Conservation (phyloP, 176 grass and related monocot species). For the Phoenix dactylifera region DNA sequence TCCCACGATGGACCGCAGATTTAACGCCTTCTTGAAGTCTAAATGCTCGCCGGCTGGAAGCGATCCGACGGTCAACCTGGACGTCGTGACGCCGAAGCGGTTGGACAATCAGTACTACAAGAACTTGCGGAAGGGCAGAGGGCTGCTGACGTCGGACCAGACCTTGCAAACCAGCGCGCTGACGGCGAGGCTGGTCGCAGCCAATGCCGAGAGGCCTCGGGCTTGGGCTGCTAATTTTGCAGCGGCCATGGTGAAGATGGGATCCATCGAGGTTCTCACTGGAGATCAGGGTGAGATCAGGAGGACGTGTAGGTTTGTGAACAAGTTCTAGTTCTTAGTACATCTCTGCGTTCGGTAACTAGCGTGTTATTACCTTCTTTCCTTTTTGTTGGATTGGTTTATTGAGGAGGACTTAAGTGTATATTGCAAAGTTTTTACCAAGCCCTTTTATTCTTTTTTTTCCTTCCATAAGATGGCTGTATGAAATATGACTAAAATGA, state of each 20-base stretch:
- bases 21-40: not conserved
- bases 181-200: constrained; percentile 36
- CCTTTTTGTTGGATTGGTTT: too few species aligned
- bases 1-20: not conserved
- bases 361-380: too few species aligned
- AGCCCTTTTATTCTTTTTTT: too few species aligned
- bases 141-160: constrained; percentile 39
- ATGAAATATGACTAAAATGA: too few species aligned
- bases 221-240: constrained; percentile 30
- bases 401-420: too few species aligned
- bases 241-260: constrained; percentile 64
- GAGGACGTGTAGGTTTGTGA: constrained; percentile 34
- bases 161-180: constrained; percentile 27
- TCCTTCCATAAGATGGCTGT: too few species aligned
- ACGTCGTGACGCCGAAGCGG: constrained; percentile 14
- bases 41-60: constrained; percentile 17
- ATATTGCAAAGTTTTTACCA: too few species aligned
- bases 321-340: not conserved
- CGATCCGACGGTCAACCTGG: constrained; percentile 23
- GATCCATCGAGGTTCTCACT: constrained; percentile 42
- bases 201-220: constrained; percentile 22
- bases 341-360: too few species aligned
- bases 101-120: constrained; percentile 54
- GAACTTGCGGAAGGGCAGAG: constrained; percentile 27
- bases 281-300: constrained; percentile 47